A percentile compares a stretch with the other conserved stretches of the same genome.
Evolutionary conservation across 768 basidiomycete species (phyloP).

Genomic region (Russula olivacea): DNA sequence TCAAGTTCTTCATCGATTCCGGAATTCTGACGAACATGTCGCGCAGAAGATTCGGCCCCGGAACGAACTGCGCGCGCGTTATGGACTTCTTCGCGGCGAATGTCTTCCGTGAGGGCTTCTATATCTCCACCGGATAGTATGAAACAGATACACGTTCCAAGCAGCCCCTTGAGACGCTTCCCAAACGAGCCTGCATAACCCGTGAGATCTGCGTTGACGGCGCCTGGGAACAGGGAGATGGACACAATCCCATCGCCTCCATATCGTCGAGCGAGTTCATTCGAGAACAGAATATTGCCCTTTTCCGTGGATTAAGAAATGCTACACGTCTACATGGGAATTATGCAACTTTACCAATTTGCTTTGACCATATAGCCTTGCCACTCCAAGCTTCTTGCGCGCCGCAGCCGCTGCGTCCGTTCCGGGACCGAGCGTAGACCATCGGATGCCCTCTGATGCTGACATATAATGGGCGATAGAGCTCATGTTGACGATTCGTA

Average conservation of each 20-base stretch:
- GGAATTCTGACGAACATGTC: no score
- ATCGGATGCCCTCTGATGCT: slow-evolving; percentile 2
- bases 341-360: background rate
- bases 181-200: background rate
- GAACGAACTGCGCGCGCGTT: fast-evolving
- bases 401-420: background rate
- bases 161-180: fast-evolving
- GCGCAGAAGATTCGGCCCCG: no score
- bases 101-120: background rate
- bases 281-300: background rate
- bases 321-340: background rate
- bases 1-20: no score
- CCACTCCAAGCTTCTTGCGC: background rate
- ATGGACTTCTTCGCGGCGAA: no score
- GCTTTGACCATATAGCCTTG: slow-evolving; percentile 2
- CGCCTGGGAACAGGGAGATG: background rate
- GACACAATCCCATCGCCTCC: background rate
- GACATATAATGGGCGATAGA: slow-evolving; percentile 3
- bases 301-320: background rate
- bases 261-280: background rate
- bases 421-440: background rate
- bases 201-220: background rate
- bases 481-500: slow-evolving; percentile 7
- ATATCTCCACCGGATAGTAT: background rate
- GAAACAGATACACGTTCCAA: background rate